Percentiles rank a stretch among this genome's conserved stretches.
Conservation (phyloP, 176 grass and related monocot species). For the Pharus latifolius region DNA sequence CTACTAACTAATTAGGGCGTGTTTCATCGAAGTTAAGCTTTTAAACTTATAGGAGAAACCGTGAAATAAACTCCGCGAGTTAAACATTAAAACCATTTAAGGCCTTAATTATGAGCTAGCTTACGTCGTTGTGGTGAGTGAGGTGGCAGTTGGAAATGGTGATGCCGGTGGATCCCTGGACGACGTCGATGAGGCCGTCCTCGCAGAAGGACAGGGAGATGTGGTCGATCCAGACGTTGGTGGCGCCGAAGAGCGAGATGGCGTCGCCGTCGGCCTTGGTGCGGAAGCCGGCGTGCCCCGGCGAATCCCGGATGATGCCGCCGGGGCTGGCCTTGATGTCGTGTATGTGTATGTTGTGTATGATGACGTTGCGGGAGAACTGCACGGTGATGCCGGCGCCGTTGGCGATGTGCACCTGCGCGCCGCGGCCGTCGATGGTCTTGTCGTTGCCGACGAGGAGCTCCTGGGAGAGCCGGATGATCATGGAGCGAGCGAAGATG, state of each 20-base stretch:
- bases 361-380: conserved; percentile 44
- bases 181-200: conserved; percentile 58
- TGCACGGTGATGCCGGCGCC: conserved; percentile 60
- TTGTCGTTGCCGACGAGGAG: conserved; percentile 63
- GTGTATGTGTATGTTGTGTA: conserved; percentile 55
- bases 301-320: conserved; percentile 26
- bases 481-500: conserved; percentile 53
- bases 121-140: conserved; percentile 75
- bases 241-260: conserved; percentile 49
- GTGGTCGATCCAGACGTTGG: conserved; percentile 65
- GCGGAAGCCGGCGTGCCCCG: conserved; percentile 19
- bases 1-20: too few species aligned
- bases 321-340: conserved; percentile 19
- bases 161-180: conserved; percentile 47
- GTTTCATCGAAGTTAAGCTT: too few species aligned
- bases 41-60: too few species aligned
- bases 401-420: conserved; percentile 51
- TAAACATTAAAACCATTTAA: neutral
- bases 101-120: neutral
- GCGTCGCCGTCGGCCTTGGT: conserved; percentile 60
- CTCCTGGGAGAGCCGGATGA: conserved; percentile 60
- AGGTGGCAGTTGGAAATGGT: conserved; percentile 77
- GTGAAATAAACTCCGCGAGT: too few species aligned
- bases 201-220: conserved; percentile 59
- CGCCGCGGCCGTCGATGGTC: conserved; percentile 77